These are phyloP conservation scores for Diaporthe aspalathi DNA, from an alignment of 2,329 filamentous ascomycete species.

Conservation along the genomic window DNA sequence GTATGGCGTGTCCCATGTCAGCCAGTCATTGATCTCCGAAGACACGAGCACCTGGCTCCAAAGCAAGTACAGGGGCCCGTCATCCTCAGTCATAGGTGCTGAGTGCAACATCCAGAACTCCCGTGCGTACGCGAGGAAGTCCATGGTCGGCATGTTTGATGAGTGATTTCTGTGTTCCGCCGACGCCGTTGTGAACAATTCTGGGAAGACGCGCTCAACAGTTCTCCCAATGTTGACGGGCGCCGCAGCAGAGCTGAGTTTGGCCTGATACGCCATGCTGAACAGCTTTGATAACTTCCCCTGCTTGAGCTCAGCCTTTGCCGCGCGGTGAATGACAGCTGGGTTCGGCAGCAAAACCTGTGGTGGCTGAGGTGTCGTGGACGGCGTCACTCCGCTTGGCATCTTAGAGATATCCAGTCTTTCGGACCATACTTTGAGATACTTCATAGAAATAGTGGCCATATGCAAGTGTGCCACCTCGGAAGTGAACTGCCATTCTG, in stretches of 20 bases:
- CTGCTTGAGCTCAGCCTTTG: neutral
- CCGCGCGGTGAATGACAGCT: neutral
- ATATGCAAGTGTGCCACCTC: neutral
- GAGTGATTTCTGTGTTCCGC: neutral
- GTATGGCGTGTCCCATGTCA: neutral
- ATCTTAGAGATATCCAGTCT: neutral
- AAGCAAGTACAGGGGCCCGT: neutral
- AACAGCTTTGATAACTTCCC: neutral
- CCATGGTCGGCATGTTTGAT: neutral
- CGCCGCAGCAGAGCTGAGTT: neutral
- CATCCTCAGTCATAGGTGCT: neutral
- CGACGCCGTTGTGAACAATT: neutral
- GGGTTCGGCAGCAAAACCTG: neutral
- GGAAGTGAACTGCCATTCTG: conserved; percentile 1
- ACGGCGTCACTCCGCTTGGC: neutral
- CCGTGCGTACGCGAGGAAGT: neutral
- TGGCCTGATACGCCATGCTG: neutral
- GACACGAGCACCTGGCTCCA: neutral
- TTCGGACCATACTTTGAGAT: neutral
- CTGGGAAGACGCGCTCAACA: neutral
- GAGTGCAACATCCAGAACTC: neutral
- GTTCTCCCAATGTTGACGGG: neutral
- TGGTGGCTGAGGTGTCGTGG: neutral
- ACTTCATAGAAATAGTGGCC: neutral
- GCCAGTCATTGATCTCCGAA: neutral